Evolutionary conservation across 441 rosid genomes (phyloP).

Genomic region (Brassica hybrid): DNA sequence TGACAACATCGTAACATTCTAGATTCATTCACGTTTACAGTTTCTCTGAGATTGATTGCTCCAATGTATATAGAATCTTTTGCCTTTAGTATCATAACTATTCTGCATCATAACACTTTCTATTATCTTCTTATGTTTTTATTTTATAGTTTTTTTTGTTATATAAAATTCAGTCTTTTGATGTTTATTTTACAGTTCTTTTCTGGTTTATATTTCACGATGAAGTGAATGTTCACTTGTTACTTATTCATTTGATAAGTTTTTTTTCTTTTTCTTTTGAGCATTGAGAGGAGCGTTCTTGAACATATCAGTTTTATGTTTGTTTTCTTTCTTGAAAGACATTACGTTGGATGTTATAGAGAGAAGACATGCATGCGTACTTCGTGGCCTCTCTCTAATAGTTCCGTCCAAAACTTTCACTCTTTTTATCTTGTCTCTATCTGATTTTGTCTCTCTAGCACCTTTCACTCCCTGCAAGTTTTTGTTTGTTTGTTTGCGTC

Average conservation of each 20-base stretch:
- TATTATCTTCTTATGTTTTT: no score
- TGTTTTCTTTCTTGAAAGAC: slow-evolving; percentile 16
- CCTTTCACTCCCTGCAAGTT: slow-evolving; percentile 17
- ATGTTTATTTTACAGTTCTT: not conserved
- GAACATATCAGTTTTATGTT: slow-evolving; percentile 28
- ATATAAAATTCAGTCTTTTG: not conserved
- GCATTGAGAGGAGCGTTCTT: slow-evolving; percentile 30
- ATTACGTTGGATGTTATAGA: not conserved
- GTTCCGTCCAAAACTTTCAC: slow-evolving; percentile 27
- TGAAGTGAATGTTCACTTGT: slow-evolving; percentile 48
- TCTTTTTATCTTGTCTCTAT: slow-evolving; percentile 13
- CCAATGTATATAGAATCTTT: not conserved
- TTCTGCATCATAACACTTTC: not conserved
- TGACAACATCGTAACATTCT: no score
- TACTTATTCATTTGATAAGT: not conserved
- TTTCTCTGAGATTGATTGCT: no score
- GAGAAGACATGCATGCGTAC: slow-evolving; percentile 34
- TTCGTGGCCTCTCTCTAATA: slow-evolving; percentile 31
- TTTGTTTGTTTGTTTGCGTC: not conserved
- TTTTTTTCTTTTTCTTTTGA: no score
- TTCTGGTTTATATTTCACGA: slow-evolving; percentile 10
- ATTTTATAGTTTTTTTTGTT: slow-evolving; percentile 3
- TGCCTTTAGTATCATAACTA: not conserved
- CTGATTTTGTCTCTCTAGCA: not conserved
- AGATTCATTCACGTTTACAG: slow-evolving; percentile 23